phyloP scores from a whole-genome alignment of 768 basidiomycete genomes.

The Rhodotorula paludigena region DNA sequence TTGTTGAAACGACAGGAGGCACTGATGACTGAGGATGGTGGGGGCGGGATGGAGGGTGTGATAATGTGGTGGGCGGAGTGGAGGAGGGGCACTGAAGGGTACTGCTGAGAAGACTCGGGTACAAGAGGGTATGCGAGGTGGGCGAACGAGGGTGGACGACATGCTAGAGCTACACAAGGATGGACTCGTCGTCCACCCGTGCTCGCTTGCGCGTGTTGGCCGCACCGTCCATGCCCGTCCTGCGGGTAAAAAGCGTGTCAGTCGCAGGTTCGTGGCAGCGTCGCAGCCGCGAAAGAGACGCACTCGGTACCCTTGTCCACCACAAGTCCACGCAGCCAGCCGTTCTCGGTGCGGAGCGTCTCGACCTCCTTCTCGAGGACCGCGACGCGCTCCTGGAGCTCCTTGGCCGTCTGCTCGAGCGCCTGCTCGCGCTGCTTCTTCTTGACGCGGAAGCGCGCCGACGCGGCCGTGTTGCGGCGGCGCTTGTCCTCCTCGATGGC shows the following conservation, averaged over 20 bases:
- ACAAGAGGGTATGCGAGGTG: neutral
- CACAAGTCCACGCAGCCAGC: slow-evolving; percentile 84
- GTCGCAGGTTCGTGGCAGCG: neutral
- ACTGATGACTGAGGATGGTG: neutral
- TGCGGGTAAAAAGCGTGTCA: neutral
- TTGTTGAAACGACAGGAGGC: slow-evolving; percentile 2
- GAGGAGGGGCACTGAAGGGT: neutral
- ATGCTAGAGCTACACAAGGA: slow-evolving; percentile 18
- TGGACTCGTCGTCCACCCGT: neutral
- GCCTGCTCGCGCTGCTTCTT: slow-evolving; percentile 94
- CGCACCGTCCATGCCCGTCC: slow-evolving; percentile 1
- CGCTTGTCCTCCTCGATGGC: slow-evolving; percentile 79
- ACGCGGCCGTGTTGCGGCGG: slow-evolving; percentile 82
- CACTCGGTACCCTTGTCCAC: slow-evolving; percentile 49
- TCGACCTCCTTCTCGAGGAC: slow-evolving; percentile 90
- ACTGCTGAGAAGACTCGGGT: neutral
- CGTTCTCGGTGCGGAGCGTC: slow-evolving; percentile 77
- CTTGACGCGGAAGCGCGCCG: slow-evolving; percentile 79
- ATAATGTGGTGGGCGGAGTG: neutral
- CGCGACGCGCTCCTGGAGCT: slow-evolving; percentile 69
- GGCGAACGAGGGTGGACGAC: neutral
- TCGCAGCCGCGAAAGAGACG: slow-evolving; percentile 52
- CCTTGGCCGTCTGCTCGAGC: slow-evolving; percentile 75
- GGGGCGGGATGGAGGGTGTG: too few relatives aligned
- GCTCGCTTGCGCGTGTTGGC: slow-evolving; percentile 1